These are phyloP conservation scores for Candida vartiovaarae DNA, from an alignment of 805 yeast genomes.

Conservation along the genomic window DNA sequence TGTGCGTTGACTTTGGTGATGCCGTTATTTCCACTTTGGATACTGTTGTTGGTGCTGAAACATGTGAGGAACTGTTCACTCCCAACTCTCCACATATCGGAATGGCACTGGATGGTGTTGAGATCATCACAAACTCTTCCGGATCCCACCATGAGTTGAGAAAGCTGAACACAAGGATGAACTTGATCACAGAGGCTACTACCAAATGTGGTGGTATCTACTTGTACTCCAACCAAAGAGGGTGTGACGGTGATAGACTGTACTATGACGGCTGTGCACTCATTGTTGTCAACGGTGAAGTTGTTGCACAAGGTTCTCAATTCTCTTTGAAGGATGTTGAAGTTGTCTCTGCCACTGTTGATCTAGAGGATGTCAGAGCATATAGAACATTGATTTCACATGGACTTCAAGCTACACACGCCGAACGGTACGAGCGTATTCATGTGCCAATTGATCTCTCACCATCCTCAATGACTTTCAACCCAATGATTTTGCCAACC, in stretches of 20 bases:
- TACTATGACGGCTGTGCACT: constrained; percentile 97
- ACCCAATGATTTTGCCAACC: constrained; percentile 57
- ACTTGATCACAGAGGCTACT: constrained; percentile 86
- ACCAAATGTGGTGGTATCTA: constrained; percentile 95
- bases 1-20: constrained; percentile 77
- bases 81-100: constrained; percentile 93
- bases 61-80: constrained; percentile 96
- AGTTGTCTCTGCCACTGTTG: constrained; percentile 92
- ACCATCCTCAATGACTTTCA: constrained; percentile 51
- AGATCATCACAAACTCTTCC: constrained; percentile 88
- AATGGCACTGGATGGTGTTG: constrained; percentile 95
- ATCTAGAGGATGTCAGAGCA: constrained; percentile 82
- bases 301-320: constrained; percentile 91
- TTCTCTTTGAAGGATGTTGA: constrained; percentile 89
- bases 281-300: constrained; percentile 85
- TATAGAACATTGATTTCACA: constrained; percentile 70
- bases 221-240: constrained; percentile 89
- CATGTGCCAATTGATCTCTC: constrained; percentile 60
- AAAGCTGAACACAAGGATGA: constrained; percentile 77
- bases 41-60: constrained; percentile 92
- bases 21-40: constrained; percentile 79
- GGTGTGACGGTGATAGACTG: constrained; percentile 96
- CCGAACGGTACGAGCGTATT: constrained; percentile 38
- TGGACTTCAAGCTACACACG: constrained; percentile 25
- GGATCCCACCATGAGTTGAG: constrained; percentile 98